Base-by-base conservation (phyloP, 1,284 basidiomycete species). In the Ceratobasidium sp. region DNA sequence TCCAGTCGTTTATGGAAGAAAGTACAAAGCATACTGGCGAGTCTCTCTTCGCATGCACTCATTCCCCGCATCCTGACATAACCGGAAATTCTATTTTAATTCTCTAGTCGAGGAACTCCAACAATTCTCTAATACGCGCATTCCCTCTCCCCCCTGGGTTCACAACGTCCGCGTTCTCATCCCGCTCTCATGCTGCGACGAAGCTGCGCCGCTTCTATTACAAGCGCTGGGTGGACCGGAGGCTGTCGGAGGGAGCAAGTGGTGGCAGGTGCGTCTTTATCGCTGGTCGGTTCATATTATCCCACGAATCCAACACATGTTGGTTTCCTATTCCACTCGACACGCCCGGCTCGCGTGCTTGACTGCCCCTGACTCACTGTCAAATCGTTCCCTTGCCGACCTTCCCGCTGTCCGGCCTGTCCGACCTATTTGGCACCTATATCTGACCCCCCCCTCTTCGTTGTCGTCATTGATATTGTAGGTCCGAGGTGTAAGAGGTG, bases 241-340 rank as follows among this genome's bases (percentile, higher is more conserved):
- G 41, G 85, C 87, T 22, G 76, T 71, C n/a, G 77, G 77, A 2
- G 77, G 77, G 19, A 74, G 63, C 5, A 60, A 73, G 22, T 78
- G 77, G 77, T 78, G 77, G 77, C 77, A 78, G 73, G 77, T 78
- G 31, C 66, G 89, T 93, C 22, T 9, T 89, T 89, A 78, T 88
- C 88, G 71, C 81, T 96, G 31, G 91, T 96, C 1, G 97, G 97
- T 19, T 41, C 36, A 5, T 5, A 11, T 41, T 41, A 11, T 41
- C 36, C 36, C 36, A 41, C 97, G 97, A 1, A 90, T 90, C 7
- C 96, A 96, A 80, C 99, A 97, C 11, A 96, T 99, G 97, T 97
- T 11, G n/a, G 11, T 41, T 41, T 41, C 36, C 36, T 11, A 41
- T 41, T 96, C 97, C 82, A 93, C 96, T 22, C 90, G 95, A 45